phyloP scores from a whole-genome alignment of 2,329 filamentous ascomycete species.

The Ophiocordyceps camponoti-saundersi region DNA sequence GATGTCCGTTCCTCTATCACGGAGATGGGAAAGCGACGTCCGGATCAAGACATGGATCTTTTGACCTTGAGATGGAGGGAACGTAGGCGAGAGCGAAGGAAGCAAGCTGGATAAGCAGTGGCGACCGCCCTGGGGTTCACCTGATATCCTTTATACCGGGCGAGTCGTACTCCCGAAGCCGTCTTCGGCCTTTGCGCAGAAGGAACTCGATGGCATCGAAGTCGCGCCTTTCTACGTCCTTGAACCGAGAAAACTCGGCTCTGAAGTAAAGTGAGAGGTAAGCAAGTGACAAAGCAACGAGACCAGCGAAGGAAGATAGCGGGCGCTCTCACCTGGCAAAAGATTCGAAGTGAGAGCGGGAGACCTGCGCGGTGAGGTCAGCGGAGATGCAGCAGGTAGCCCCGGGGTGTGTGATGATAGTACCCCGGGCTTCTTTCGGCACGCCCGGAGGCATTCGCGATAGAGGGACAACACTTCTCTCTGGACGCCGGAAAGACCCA shows the following conservation, averaged over 20 bases:
- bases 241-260: constrained; percentile 57
- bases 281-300: neutral
- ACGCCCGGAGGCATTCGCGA: constrained; percentile 66
- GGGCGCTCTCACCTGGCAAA: constrained; percentile 37
- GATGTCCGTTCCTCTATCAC: neutral
- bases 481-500: constrained; percentile 67
- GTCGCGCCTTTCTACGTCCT: constrained; percentile 60
- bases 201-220: constrained; percentile 77
- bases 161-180: constrained; percentile 68
- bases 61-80: neutral
- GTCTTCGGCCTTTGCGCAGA: constrained; percentile 61
- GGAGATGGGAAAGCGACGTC: constrained; percentile 2
- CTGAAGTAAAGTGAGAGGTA: neutral
- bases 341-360: constrained; percentile 41
- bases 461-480: constrained; percentile 77
- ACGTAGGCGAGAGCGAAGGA: neutral
- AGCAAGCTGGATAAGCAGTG: neutral
- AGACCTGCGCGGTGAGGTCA: constrained; percentile 22
- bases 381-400: constrained; percentile 1
- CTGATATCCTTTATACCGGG: constrained; percentile 64
- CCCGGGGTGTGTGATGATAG: neutral
- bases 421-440: constrained; percentile 59
- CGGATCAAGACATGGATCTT: neutral
- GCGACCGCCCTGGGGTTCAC: constrained; percentile 9
- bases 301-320: constrained; percentile 3